phyloP scores from a whole-genome alignment of 306 rosid species.

The Inga leiocalycina region DNA sequence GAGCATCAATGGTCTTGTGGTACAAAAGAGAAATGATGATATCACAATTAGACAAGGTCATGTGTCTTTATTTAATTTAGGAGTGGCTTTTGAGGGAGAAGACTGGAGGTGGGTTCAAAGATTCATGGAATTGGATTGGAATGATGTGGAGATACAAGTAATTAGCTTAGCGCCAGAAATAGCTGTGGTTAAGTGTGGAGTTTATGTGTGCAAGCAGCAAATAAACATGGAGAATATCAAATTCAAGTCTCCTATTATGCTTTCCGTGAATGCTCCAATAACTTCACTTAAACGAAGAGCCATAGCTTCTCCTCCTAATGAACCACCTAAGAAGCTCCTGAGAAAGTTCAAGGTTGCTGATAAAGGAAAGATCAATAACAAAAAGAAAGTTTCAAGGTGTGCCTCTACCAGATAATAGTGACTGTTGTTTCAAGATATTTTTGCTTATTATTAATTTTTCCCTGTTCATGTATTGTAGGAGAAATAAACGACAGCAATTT shows the following conservation, averaged over 20 bases:
- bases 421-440: neutral
- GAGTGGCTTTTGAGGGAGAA: neutral
- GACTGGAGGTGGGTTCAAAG: neutral
- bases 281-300: neutral
- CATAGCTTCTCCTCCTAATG: neutral
- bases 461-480: neutral
- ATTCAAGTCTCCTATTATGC: neutral
- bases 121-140: neutral
- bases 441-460: neutral
- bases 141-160: neutral
- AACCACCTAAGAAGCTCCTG: neutral
- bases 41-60: neutral
- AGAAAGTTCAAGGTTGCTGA: neutral
- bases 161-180: neutral
- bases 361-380: neutral
- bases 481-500: neutral
- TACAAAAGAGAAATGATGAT: neutral
- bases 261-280: neutral
- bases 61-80: neutral
- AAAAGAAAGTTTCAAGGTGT: neutral
- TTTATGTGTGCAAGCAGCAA: neutral
- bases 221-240: neutral
- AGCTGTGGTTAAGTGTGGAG: neutral
- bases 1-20: neutral
- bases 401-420: neutral